Conservation (phyloP, 2,329 filamentous ascomycete genomes). For the Penicillium sp. region DNA sequence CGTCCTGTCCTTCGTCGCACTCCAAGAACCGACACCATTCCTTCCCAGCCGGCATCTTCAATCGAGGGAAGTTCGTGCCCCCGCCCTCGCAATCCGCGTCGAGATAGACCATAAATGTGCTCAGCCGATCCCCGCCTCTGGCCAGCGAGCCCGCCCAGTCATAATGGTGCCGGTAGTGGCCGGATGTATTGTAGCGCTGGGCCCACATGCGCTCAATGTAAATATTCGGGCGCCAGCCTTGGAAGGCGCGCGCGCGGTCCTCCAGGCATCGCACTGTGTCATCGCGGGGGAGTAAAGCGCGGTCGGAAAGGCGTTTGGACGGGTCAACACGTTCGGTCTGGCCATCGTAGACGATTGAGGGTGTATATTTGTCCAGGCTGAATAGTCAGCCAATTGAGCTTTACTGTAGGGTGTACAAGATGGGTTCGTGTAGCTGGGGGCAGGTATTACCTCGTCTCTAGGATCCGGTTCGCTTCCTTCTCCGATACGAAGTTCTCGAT, state of each 20-base stretch:
- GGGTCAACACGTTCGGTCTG: slow-evolving; percentile 51
- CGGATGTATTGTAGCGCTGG: slow-evolving; percentile 59
- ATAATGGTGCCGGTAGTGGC: slow-evolving; percentile 62
- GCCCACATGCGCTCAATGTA: slow-evolving; percentile 64
- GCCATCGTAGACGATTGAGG: slow-evolving; percentile 58
- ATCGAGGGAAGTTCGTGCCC: slow-evolving; percentile 61
- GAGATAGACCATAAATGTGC: slow-evolving; percentile 65
- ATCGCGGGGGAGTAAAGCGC: slow-evolving; percentile 50
- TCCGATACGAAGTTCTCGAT: slow-evolving; percentile 57
- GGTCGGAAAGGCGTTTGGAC: slow-evolving; percentile 55
- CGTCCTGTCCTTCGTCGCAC: slow-evolving; percentile 43
- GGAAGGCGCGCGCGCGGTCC: slow-evolving; percentile 58
- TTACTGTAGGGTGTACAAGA: too few relatives aligned
- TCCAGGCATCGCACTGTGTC: slow-evolving; percentile 60
- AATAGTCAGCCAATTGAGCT: background rate
- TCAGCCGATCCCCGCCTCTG: slow-evolving; percentile 49
- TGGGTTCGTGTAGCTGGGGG: too few relatives aligned
- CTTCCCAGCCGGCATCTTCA: slow-evolving; percentile 46
- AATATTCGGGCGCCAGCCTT: slow-evolving; percentile 61
- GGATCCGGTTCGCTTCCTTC: slow-evolving; percentile 53
- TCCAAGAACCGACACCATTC: slow-evolving; percentile 62
- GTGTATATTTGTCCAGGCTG: slow-evolving; percentile 52
- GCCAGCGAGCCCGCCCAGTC: slow-evolving; percentile 55
- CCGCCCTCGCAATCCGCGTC: slow-evolving; percentile 56
- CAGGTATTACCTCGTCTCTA: slow-evolving; percentile 54